Evolutionary conservation across 2,329 filamentous ascomycete species (phyloP).

Genomic region (Claviceps purpurea): DNA sequence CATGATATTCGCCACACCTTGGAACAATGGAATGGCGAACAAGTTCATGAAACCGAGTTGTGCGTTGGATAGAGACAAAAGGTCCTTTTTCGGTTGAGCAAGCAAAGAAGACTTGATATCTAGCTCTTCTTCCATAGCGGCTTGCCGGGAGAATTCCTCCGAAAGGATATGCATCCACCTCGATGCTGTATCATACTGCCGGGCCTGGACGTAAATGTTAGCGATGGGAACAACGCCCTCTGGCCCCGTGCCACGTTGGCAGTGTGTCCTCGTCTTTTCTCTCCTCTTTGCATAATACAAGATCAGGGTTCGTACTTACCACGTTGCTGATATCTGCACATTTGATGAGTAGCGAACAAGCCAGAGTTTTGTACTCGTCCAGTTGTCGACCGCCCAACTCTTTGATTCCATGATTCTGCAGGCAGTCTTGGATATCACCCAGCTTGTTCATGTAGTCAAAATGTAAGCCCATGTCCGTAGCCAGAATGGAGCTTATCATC

Average conservation of each 20-base stretch:
- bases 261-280: background rate
- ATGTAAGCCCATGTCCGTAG: conserved; percentile 94
- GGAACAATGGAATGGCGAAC: conserved; percentile 85
- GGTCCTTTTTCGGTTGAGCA: conserved; percentile 70
- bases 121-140: conserved; percentile 78
- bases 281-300: background rate
- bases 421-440: conserved; percentile 64
- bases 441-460: conserved; percentile 93
- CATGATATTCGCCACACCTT: conserved; percentile 73
- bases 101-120: conserved; percentile 81
- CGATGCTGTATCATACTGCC: conserved; percentile 67
- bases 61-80: conserved; percentile 68
- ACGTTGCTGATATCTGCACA: conserved; percentile 99
- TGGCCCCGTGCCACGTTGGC: too few relatives aligned
- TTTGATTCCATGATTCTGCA: conserved; percentile 50
- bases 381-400: conserved; percentile 65
- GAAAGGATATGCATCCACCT: conserved; percentile 91
- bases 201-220: conserved; percentile 44
- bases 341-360: conserved; percentile 91
- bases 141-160: conserved; percentile 88
- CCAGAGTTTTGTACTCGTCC: conserved; percentile 63
- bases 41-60: conserved; percentile 96
- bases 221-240: background rate
- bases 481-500: conserved; percentile 95
- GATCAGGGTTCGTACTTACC: conserved; percentile 39